phyloP scores from a whole-genome alignment of 768 basidiomycete genomes.

The Russula griseocarnosa region DNA sequence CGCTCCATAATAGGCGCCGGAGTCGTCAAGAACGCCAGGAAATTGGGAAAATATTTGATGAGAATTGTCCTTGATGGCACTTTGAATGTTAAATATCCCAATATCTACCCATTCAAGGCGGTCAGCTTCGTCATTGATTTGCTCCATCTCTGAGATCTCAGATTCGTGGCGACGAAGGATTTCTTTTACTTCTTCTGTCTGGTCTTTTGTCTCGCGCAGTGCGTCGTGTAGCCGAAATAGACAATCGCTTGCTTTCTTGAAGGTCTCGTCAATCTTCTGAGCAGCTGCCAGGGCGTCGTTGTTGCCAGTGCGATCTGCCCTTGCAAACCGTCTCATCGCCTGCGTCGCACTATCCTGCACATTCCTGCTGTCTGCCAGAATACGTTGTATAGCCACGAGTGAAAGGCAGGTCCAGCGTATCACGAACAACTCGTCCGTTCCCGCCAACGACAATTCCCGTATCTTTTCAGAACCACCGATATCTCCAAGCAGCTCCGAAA shows the following conservation, averaged over 20 bases:
- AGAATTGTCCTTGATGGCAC: background rate
- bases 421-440: background rate
- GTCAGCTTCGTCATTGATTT: background rate
- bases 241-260: background rate
- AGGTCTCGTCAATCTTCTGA: background rate
- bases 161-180: background rate
- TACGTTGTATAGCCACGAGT: slow-evolving; percentile 10
- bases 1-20: too few relatives aligned
- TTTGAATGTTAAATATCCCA: background rate
- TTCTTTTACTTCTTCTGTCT: background rate
- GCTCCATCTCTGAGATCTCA: slow-evolving; percentile 1
- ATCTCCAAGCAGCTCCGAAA: slow-evolving; percentile 1
- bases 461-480: slow-evolving; percentile 1
- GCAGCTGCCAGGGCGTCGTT: background rate
- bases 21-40: background rate
- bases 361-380: background rate
- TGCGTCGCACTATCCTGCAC: background rate
- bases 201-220: background rate
- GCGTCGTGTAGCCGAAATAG: background rate
- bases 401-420: slow-evolving; percentile 24
- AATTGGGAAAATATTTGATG: background rate
- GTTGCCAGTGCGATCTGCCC: background rate
- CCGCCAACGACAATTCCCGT: background rate
- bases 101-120: background rate
- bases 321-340: background rate